Evolutionary conservation across 2,329 filamentous ascomycete species (phyloP).

Genomic region (Corynespora cassiicola): DNA sequence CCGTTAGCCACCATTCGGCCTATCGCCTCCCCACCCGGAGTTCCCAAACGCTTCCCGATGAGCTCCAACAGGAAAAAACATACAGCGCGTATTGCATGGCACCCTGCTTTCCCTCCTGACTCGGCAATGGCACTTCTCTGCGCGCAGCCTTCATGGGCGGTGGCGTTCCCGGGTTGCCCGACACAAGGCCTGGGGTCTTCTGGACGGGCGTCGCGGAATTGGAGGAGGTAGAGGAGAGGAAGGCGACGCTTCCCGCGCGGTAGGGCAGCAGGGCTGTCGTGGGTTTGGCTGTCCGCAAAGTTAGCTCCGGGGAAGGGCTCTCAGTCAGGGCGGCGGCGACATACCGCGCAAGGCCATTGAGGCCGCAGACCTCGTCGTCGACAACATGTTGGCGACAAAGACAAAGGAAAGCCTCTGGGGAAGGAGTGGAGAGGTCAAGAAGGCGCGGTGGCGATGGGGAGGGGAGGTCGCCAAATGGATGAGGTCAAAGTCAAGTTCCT

Average conservation of each 20-base stretch:
- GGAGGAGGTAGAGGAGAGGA: slow-evolving; percentile 70
- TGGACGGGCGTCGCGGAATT: slow-evolving; percentile 67
- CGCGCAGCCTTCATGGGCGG: slow-evolving; percentile 64
- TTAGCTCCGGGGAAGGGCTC: slow-evolving; percentile 31
- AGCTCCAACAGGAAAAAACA: slow-evolving; percentile 44
- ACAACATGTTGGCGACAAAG: slow-evolving; percentile 54
- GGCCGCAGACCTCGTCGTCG: slow-evolving; percentile 57
- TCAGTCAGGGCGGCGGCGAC: slow-evolving; percentile 29
- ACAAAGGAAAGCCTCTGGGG: slow-evolving; percentile 39
- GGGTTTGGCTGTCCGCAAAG: slow-evolving; percentile 66
- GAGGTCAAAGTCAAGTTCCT: slow-evolving; percentile 37
- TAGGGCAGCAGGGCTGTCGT: slow-evolving; percentile 67
- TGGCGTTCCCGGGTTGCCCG: slow-evolving; percentile 60
- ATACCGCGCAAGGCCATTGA: slow-evolving; percentile 63
- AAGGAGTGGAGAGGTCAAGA: slow-evolving; percentile 45
- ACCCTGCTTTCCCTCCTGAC: slow-evolving; percentile 80
- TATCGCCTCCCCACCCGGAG: not conserved
- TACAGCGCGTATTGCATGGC: slow-evolving; percentile 87
- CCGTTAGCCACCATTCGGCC: slow-evolving; percentile 19
- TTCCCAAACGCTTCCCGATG: not conserved
- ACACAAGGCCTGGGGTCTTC: slow-evolving; percentile 57
- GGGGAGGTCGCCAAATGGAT: slow-evolving; percentile 29
- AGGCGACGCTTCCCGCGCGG: slow-evolving; percentile 65
- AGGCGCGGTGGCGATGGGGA: slow-evolving; percentile 39
- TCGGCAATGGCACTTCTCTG: slow-evolving; percentile 75